Evolutionary conservation across 1,284 basidiomycete genomes (phyloP).

Genomic region (Trametes sp.): DNA sequence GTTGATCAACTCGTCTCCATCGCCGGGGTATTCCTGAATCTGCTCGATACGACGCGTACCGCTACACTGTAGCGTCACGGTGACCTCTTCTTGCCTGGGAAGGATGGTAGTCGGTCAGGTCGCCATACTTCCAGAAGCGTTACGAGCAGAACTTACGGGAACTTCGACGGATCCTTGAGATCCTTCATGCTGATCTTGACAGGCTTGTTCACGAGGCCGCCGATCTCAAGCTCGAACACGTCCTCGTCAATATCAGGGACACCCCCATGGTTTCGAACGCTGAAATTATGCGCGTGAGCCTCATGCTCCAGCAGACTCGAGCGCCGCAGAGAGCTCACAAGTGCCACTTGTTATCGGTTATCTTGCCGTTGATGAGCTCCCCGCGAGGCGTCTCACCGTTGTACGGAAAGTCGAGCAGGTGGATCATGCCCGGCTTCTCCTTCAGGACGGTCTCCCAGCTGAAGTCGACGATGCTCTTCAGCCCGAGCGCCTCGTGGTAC

Average conservation of each 20-base stretch:
- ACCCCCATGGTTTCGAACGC: slow-evolving; percentile 58
- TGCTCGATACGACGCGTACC: slow-evolving; percentile 63
- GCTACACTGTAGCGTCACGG: slow-evolving; percentile 62
- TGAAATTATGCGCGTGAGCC: slow-evolving; percentile 19
- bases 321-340: slow-evolving; percentile 44
- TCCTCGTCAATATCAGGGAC: slow-evolving; percentile 54
- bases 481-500: slow-evolving; percentile 59
- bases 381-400: slow-evolving; percentile 57
- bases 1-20: slow-evolving; percentile 64
- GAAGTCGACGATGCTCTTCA: slow-evolving; percentile 54
- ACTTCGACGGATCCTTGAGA: slow-evolving; percentile 53
- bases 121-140: not conserved
- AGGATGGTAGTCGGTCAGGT: not conserved
- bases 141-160: slow-evolving; percentile 47
- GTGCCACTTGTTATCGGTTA: slow-evolving; percentile 56
- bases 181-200: slow-evolving; percentile 54
- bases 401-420: slow-evolving; percentile 61
- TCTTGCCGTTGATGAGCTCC: slow-evolving; percentile 51
- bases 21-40: slow-evolving; percentile 61
- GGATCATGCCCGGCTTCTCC: slow-evolving; percentile 62
- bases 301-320: not conserved
- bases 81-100: slow-evolving; percentile 54
- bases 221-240: slow-evolving; percentile 55
- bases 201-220: slow-evolving; percentile 55
- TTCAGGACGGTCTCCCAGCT: slow-evolving; percentile 62